Evolutionary conservation across 495 filamentous ascomycete genomes (phyloP), one percentile per base, ranked within the genome.

Genomic region (Neurospora hispaniola): DNA sequence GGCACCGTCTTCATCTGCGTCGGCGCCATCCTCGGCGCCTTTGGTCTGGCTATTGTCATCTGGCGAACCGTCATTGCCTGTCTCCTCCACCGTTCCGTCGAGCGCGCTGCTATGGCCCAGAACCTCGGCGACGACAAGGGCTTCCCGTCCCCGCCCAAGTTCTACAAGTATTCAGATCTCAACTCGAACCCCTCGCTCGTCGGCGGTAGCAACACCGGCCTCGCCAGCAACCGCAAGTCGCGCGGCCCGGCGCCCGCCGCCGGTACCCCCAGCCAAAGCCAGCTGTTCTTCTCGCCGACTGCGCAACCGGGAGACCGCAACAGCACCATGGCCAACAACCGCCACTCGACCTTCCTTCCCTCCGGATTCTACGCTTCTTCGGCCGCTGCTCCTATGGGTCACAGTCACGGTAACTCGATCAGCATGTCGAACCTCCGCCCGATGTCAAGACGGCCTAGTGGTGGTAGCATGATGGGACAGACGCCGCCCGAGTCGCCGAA

Each of bases 1-100:
- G 96, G 96, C 20, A 98, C 96, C 35, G 90, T 99, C 42, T 99
- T 99, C 84, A 99, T 99, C 78, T 90, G 87, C 48, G 96, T 98
- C 23, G 96, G 96, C 66, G 93, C 94, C 23, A 90, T 90, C 41
- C 87, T 99, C 5, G 96, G 91, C 40, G 89, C 94, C 72, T 88
- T 98, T 72, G 93, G 89, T 5, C 82, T 93, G 12, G 87, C 90
- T 31, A 87, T 99, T 20, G 86, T 98, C 3, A 86, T 90, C 71
- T 99, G 96, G 96, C 92, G 96, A 71, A 91, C 86, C 68, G 87
- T 97, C 72, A 90, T 98, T 27, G 94, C 92, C 75, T 98, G 93
- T 90, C 93, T 94, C 16, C 86, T 99, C 31, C 94, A 97, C 80
- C 93, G 94, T 54, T 94, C 91, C 71, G 94, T 98, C 59, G 87